Percentiles rank a stretch among this genome's conserved stretches.
Conservation (phyloP, 139 green algal genomes). For the Edaphochlamys debaryana region DNA sequence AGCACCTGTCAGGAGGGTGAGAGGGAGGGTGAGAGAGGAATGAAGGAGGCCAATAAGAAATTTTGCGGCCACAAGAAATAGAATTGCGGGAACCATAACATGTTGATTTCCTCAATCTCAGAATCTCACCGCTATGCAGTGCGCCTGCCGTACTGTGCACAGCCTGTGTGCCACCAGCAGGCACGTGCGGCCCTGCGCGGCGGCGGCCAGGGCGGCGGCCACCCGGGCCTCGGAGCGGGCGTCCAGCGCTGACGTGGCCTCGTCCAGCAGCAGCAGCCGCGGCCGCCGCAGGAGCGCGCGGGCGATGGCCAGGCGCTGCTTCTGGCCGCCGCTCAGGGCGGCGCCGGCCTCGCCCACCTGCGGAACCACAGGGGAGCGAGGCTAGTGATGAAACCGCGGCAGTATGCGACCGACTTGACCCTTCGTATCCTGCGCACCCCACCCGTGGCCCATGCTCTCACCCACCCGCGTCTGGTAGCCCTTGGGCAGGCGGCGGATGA, state of each 20-base stretch:
- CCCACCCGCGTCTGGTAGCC: slow-evolving; percentile 67
- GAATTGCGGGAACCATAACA: too few relatives aligned
- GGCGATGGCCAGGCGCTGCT: slow-evolving; percentile 96
- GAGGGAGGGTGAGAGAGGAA: too few relatives aligned
- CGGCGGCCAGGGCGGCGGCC: slow-evolving; percentile 59
- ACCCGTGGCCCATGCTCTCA: too few relatives aligned
- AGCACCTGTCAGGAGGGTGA: too few relatives aligned
- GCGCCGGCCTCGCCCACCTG: slow-evolving; percentile 71
- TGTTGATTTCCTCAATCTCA: too few relatives aligned
- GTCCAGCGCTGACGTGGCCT: slow-evolving; percentile 92
- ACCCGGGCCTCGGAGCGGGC: slow-evolving; percentile 73
- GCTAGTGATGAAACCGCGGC: too few relatives aligned
- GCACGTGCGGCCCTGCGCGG: slow-evolving; percentile 65
- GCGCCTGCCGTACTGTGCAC: slow-evolving; percentile 82
- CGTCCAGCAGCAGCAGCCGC: slow-evolving; percentile 57
- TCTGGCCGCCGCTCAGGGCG: slow-evolving; percentile 77
- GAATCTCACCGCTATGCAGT: slow-evolving; percentile 89
- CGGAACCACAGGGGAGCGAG: background rate
- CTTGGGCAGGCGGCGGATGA: slow-evolving; percentile 71
- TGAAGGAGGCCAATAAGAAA: too few relatives aligned
- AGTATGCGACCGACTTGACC: too few relatives aligned
- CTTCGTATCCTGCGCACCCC: too few relatives aligned
- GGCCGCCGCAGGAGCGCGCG: slow-evolving; percentile 86
- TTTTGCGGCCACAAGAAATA: too few relatives aligned
- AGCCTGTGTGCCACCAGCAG: slow-evolving; percentile 96